phyloP scores from a whole-genome alignment of 306 rosid species.

The Spatholobus suberectus region DNA sequence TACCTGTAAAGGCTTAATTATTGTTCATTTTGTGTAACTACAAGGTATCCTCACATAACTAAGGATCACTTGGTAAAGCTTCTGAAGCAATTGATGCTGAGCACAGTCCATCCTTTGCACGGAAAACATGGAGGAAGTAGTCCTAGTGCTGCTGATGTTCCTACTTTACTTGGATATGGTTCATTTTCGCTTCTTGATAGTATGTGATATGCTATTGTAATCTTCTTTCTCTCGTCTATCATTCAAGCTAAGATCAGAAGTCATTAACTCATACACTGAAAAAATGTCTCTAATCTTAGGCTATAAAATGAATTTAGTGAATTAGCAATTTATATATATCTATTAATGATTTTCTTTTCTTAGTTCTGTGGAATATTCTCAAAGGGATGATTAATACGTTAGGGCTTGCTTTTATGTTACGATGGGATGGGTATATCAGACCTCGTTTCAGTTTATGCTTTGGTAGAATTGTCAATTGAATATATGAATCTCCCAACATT shows the following conservation, averaged over 20 bases:
- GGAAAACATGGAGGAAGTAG: slow-evolving; percentile 58
- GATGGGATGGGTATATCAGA: slow-evolving; percentile 8
- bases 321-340: slow-evolving; percentile 15
- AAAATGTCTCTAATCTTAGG: slow-evolving; percentile 22
- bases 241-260: slow-evolving; percentile 22
- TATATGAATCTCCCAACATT: slow-evolving; percentile 20
- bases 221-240: slow-evolving; percentile 38
- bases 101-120: slow-evolving; percentile 55
- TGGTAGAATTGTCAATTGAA: slow-evolving; percentile 28
- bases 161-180: slow-evolving; percentile 86
- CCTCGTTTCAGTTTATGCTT: slow-evolving; percentile 32
- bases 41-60: slow-evolving; percentile 83
- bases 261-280: slow-evolving; percentile 14
- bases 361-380: slow-evolving; percentile 15
- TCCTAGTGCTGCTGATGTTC: slow-evolving; percentile 90
- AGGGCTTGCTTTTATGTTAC: slow-evolving; percentile 29
- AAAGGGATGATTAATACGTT: slow-evolving; percentile 32
- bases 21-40: slow-evolving; percentile 45
- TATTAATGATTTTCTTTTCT: slow-evolving; percentile 31
- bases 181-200: slow-evolving; percentile 85
- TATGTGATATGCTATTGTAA: slow-evolving; percentile 56
- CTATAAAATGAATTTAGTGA: slow-evolving; percentile 1
- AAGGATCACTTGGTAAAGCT: slow-evolving; percentile 89
- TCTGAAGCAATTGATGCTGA: slow-evolving; percentile 72
- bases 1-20: slow-evolving; percentile 25